These are phyloP conservation scores for Diaporthe helianthi DNA, from an alignment of 2,329 filamentous ascomycete genomes.

Conservation along the genomic window DNA sequence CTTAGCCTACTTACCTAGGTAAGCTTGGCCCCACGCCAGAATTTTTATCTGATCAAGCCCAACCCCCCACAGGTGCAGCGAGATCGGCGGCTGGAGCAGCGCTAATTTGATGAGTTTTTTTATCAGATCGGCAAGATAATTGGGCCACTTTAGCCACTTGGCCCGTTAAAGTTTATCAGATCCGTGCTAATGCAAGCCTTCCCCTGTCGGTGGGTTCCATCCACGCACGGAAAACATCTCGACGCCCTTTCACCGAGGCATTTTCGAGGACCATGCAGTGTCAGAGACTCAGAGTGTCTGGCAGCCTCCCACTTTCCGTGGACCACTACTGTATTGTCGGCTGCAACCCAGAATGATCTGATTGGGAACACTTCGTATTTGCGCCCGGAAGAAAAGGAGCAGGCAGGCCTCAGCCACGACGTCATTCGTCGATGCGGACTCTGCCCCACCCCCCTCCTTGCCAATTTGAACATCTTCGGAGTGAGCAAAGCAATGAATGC, in stretches of 20 bases:
- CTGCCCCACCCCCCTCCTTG: too few relatives aligned
- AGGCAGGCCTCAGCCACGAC: neutral
- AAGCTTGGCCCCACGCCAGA: slow-evolving; percentile 13
- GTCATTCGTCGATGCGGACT: neutral
- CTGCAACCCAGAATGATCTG: neutral
- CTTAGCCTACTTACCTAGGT: too few relatives aligned
- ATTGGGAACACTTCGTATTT: slow-evolving; percentile 1
- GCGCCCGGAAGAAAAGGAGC: slow-evolving; percentile 14
- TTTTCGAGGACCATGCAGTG: too few relatives aligned
- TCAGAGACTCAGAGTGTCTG: neutral
- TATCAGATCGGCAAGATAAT: slow-evolving; percentile 31
- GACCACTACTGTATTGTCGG: neutral
- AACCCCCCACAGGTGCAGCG: slow-evolving; percentile 20
- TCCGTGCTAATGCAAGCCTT: slow-evolving; percentile 38
- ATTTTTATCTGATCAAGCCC: slow-evolving; percentile 30
- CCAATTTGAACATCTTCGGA: neutral
- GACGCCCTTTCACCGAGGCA: too few relatives aligned
- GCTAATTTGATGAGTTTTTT: slow-evolving; percentile 24
- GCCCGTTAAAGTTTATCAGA: slow-evolving; percentile 46
- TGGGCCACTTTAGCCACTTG: slow-evolving; percentile 34
- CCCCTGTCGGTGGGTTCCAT: slow-evolving; percentile 14
- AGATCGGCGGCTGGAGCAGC: slow-evolving; percentile 29
- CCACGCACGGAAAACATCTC: neutral
- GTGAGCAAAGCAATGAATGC: too few relatives aligned
- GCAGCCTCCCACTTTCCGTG: neutral